phyloP scores from a whole-genome alignment of 1,284 basidiomycete genomes.

The Ustilago sp. region DNA sequence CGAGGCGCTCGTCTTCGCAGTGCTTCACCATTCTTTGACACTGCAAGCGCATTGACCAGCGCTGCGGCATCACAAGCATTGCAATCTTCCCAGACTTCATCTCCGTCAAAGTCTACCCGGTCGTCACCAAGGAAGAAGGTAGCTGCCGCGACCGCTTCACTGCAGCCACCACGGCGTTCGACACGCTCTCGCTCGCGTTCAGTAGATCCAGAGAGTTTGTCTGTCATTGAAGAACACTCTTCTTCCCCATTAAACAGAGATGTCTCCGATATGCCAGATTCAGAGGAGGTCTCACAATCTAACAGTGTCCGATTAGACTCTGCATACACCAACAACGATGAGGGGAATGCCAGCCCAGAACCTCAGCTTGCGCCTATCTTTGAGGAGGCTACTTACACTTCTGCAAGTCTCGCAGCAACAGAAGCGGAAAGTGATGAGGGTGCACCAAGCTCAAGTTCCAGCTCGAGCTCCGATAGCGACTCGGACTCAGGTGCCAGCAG shows the following conservation, averaged over 20 bases:
- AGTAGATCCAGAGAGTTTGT: slow-evolving; percentile 22
- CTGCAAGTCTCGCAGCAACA: not conserved
- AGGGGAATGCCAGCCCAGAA: slow-evolving; percentile 12
- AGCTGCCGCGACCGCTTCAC: slow-evolving; percentile 23
- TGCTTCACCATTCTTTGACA: slow-evolving; percentile 44
- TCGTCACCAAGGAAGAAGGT: slow-evolving; percentile 37
- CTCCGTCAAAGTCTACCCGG: slow-evolving; percentile 31
- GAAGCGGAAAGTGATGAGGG: not conserved
- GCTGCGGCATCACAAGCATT: slow-evolving; percentile 13
- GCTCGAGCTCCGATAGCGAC: slow-evolving; percentile 20
- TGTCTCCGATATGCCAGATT: slow-evolving; percentile 8
- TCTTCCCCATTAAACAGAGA: not conserved
- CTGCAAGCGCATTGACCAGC: slow-evolving; percentile 21
- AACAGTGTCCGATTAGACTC: slow-evolving; percentile 1
- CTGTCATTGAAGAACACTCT: slow-evolving; percentile 23
- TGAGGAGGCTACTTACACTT: slow-evolving; percentile 13
- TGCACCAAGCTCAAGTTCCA: slow-evolving; percentile 17
- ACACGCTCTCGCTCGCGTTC: slow-evolving; percentile 47
- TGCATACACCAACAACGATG: not conserved
- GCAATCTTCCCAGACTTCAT: slow-evolving; percentile 19
- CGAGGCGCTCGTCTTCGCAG: slow-evolving; percentile 45
- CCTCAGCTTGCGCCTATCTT: slow-evolving; percentile 19
- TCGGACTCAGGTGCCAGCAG: slow-evolving; percentile 16
- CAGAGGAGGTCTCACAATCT: slow-evolving; percentile 12
- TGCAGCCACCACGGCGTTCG: slow-evolving; percentile 29